Percentiles rank a stretch among this genome's conserved stretches.
These are phyloP conservation scores for Pseudognaphalium luteoalbum DNA, from an alignment of 129 eudicot genomes.

Conservation along the genomic window DNA sequence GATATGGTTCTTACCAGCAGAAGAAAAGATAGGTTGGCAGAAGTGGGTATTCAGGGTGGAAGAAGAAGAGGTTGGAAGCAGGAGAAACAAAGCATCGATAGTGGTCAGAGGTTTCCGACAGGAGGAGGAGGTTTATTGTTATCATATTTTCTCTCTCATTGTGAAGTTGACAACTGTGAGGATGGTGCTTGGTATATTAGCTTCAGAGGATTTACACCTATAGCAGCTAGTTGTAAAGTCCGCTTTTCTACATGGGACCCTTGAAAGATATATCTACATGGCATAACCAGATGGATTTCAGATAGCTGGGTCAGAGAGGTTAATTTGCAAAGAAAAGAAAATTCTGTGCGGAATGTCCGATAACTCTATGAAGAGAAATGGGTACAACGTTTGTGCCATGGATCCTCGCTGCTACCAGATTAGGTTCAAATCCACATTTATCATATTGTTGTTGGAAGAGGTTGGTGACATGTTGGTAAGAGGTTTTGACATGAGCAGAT, in stretches of 20 bases:
- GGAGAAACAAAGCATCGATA: neutral
- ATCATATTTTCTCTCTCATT: neutral
- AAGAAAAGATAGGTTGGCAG: neutral
- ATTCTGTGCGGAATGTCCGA: too few relatives aligned
- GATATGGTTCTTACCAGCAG: constrained; percentile 3
- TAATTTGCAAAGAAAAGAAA: too few relatives aligned
- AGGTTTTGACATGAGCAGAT: too few relatives aligned
- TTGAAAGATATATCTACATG: too few relatives aligned
- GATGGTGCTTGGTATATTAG: neutral
- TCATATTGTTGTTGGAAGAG: too few relatives aligned
- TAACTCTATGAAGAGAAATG: too few relatives aligned
- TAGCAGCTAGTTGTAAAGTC: neutral
- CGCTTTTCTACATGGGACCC: neutral
- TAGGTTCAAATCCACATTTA: too few relatives aligned
- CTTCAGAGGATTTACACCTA: neutral
- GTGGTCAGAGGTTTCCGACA: neutral
- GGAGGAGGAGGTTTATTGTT: neutral
- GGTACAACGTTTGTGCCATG: too few relatives aligned
- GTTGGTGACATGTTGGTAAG: too few relatives aligned
- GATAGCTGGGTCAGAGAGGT: too few relatives aligned
- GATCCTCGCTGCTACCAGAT: too few relatives aligned
- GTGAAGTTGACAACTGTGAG: neutral
- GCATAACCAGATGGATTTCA: too few relatives aligned
- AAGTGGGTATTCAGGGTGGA: constrained; percentile 4
- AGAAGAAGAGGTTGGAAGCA: neutral